Base-by-base conservation (phyloP, 768 basidiomycete species). In the Russula foetens region DNA sequence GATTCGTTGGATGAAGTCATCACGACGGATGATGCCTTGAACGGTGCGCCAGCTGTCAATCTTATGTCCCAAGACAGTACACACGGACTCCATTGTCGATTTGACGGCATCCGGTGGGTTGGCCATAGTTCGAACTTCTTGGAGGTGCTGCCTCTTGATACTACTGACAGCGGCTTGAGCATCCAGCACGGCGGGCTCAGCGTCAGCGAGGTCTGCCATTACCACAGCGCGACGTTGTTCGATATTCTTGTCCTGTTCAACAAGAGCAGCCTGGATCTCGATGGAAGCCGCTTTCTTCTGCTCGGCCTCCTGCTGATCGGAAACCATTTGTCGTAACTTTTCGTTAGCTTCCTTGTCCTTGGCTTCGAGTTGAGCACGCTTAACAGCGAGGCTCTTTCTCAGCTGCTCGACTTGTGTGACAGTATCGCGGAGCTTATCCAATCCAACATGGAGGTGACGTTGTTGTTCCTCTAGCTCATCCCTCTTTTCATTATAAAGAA, bases 381-480 rank as follows among this genome's bases (percentile, higher is more conserved):
- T 99, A 68, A 88, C 86, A 2, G 97, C 95, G 41, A 98, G 84
- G 71, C 94, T 97, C 75, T 90, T 91, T 56, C 96, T 84, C 28
- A 99, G 81, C 68, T 98, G 90, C 73, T 98, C 97, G 38, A 99
- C 97, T 71, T 98, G 95, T 1, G 87, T 89, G 62, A 99, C 95
- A 0, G 97, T 99, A 60, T 95, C 92, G 31, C 84, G 86, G 28
- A 98, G 82, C 73, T 99, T 99, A 73, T 98, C 95, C 53, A 99
- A 82, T 59, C 97, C 97, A 62, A 98, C 93, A 67, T 99, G 97
- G 56, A 99, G 81, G 75, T 99, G 97, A 31, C 97, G 88, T 69
- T 98, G 97, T 69, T 99, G 95, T 71, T 99, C 97, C 72, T 98
- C 97, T 19, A 99, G 79, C 69, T 98, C 95, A 65, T 97, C 95